These are phyloP conservation scores for Camillea tinctor DNA, from an alignment of 2,329 filamentous ascomycete species.

Conservation along the genomic window DNA sequence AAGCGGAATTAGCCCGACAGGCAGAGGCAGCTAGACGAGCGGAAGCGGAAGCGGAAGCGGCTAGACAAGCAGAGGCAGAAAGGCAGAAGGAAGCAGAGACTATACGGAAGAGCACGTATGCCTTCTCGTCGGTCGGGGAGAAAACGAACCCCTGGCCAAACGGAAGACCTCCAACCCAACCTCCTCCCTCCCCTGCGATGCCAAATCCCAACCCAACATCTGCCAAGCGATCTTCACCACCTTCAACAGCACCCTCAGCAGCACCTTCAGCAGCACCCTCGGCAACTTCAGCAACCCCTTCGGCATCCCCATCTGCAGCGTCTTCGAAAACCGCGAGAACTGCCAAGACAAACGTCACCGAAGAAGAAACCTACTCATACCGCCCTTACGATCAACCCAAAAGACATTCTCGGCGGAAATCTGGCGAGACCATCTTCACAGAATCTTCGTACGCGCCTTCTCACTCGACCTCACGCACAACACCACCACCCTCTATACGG, in stretches of 20 bases:
- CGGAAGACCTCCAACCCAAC: slow-evolving; percentile 49
- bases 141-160: slow-evolving; percentile 69
- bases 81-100: slow-evolving; percentile 34
- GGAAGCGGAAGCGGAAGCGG: slow-evolving; percentile 29
- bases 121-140: slow-evolving; percentile 65
- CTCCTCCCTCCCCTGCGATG: slow-evolving; percentile 32
- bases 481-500: slow-evolving; percentile 75
- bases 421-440: slow-evolving; percentile 71
- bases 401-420: slow-evolving; percentile 56
- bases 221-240: slow-evolving; percentile 26
- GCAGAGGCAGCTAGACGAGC: slow-evolving; percentile 30
- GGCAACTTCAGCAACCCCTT: slow-evolving; percentile 20
- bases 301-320: slow-evolving; percentile 43
- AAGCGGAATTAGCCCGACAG: slow-evolving; percentile 2
- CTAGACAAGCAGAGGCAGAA: slow-evolving; percentile 17
- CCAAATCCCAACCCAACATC: slow-evolving; percentile 21
- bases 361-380: slow-evolving; percentile 69
- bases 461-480: slow-evolving; percentile 78
- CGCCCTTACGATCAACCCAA: slow-evolving; percentile 74
- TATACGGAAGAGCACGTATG: slow-evolving; percentile 54
- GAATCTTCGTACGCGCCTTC: slow-evolving; percentile 86
- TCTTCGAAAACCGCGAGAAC: slow-evolving; percentile 41
- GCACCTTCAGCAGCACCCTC: slow-evolving; percentile 4
- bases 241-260: slow-evolving; percentile 1
- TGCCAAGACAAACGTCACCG: slow-evolving; percentile 58